phyloP scores from a whole-genome alignment of 164 flowering plant genomes.

The Chimonanthus salicifolius region DNA sequence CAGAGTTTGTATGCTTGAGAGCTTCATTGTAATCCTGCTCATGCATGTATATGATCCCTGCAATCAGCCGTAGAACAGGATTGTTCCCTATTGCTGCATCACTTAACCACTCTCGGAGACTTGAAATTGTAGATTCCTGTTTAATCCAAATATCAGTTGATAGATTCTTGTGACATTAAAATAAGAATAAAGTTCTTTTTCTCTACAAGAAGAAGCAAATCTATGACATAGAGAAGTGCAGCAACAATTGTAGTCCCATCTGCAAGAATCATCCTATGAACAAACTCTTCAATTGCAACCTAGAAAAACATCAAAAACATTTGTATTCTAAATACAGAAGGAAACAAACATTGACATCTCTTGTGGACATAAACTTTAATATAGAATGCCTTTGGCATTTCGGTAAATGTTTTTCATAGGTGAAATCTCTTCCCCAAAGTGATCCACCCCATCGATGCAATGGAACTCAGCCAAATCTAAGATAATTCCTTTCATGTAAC shows the following conservation, averaged over 20 bases:
- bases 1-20: constrained; percentile 79
- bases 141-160: constrained; percentile 7
- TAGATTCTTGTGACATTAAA: background rate
- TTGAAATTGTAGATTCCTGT: constrained; percentile 62
- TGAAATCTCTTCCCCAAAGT: background rate
- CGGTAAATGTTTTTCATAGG: background rate
- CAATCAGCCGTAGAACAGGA: constrained; percentile 62
- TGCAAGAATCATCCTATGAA: background rate
- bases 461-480: too few species aligned
- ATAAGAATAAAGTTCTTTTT: background rate
- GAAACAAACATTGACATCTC: too few species aligned
- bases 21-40: constrained; percentile 95
- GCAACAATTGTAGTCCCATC: background rate
- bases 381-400: background rate
- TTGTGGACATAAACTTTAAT: background rate
- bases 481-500: background rate
- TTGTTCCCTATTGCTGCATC: constrained; percentile 88
- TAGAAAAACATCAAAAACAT: background rate
- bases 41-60: constrained; percentile 81
- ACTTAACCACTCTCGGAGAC: constrained; percentile 73
- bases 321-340: background rate
- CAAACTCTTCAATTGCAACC: background rate
- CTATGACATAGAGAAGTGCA: background rate
- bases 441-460: too few species aligned
- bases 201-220: too few species aligned